A percentile compares a stretch with the other conserved stretches of the same genome.
Evolutionary conservation across 768 basidiomycete genomes (phyloP).

Genomic region (Kwoniella dejecticola): DNA sequence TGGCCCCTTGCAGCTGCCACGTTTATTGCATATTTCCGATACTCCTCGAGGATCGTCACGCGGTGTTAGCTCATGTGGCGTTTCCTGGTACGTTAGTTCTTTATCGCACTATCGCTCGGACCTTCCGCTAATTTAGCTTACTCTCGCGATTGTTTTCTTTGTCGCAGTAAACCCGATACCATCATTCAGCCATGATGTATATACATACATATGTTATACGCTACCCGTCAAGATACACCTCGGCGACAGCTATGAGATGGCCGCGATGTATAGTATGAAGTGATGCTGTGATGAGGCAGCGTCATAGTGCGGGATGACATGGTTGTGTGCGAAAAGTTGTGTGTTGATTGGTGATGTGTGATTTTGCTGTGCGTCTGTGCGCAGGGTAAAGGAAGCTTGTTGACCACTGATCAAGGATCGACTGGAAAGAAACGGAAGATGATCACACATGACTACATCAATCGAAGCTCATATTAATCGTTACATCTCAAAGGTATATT

Average conservation of each 20-base stretch:
- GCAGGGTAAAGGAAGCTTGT: background rate
- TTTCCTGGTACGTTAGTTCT: background rate
- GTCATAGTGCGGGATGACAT: background rate
- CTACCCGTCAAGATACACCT: too few relatives aligned
- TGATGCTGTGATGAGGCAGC: too few relatives aligned
- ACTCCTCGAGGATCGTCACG: background rate
- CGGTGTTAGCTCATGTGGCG: slow-evolving; percentile 7
- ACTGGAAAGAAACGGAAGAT: too few relatives aligned
- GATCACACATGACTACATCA: too few relatives aligned
- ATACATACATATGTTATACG: too few relatives aligned
- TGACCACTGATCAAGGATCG: background rate
- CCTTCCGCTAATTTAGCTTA: background rate
- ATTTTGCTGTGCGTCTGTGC: slow-evolving; percentile 13
- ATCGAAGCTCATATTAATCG: too few relatives aligned
- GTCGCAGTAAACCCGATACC: background rate
- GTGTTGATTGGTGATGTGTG: background rate
- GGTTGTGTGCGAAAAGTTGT: background rate
- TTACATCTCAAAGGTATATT: too few relatives aligned
- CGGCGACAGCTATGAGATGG: too few relatives aligned
- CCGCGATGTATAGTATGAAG: too few relatives aligned
- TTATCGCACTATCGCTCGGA: slow-evolving; percentile 2
- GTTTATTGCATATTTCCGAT: background rate
- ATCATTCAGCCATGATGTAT: background rate
- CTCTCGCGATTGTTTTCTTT: background rate
- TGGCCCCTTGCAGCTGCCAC: background rate